Percentiles rank a stretch among this genome's conserved stretches.
phyloP scores from a whole-genome alignment of 306 rosid species.

The Cucumis hystrix region DNA sequence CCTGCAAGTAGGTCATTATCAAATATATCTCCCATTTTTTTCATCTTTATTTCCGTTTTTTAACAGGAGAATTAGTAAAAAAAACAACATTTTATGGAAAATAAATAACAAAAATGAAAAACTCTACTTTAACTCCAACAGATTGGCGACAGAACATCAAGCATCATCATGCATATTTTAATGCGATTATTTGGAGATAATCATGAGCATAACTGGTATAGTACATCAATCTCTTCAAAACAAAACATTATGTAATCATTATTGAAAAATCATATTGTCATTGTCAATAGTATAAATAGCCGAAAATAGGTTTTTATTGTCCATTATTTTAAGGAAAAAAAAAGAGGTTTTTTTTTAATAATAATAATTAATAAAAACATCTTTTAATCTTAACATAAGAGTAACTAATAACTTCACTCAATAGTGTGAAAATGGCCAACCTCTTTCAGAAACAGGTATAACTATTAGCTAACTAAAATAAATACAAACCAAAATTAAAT shows the following conservation, averaged over 20 bases:
- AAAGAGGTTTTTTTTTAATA: background rate
- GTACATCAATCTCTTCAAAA: background rate
- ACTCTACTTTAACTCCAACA: background rate
- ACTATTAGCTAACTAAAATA: background rate
- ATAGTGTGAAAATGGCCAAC: background rate
- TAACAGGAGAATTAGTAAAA: background rate
- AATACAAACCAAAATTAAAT: background rate
- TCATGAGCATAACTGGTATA: background rate
- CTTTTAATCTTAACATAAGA: background rate
- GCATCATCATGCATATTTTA: background rate
- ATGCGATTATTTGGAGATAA: background rate
- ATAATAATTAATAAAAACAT: no score
- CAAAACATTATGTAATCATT: background rate
- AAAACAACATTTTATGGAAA: background rate
- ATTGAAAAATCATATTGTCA: background rate
- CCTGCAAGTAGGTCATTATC: constrained; percentile 10
- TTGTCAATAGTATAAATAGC: background rate
- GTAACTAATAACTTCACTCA: background rate
- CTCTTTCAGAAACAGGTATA: background rate
- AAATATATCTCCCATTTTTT: background rate
- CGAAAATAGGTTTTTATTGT: background rate
- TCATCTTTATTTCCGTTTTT: background rate
- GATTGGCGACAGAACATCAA: background rate
- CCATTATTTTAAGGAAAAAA: background rate
- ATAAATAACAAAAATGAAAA: background rate